These are phyloP conservation scores for Daldinia concentrica DNA, from an alignment of 495 filamentous ascomycete genomes.

Conservation along the genomic window DNA sequence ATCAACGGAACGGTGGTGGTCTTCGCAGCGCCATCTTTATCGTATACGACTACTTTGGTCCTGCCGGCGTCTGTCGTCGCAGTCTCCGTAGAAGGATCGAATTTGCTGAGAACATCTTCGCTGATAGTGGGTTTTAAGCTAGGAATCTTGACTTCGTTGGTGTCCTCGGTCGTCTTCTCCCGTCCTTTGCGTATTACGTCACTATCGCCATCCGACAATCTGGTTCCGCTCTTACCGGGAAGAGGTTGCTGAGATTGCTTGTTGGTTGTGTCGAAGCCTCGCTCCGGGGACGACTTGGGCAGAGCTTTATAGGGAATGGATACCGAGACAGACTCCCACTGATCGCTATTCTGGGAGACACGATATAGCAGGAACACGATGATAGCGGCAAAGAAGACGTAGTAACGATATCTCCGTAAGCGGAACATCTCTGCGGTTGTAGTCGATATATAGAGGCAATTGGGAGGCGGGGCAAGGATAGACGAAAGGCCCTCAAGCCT, in stretches of 20 bases:
- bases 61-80: slow-evolving; percentile 32
- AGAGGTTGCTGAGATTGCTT: slow-evolving; percentile 17
- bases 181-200: slow-evolving; percentile 24
- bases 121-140: slow-evolving; percentile 47
- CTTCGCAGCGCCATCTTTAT: slow-evolving; percentile 53
- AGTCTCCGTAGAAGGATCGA: slow-evolving; percentile 25
- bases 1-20: slow-evolving; percentile 45
- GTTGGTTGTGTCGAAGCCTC: slow-evolving; percentile 23
- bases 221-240: slow-evolving; percentile 12
- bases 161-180: slow-evolving; percentile 31
- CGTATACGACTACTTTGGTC: slow-evolving; percentile 50
- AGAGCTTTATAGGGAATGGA: slow-evolving; percentile 38
- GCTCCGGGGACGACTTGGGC: slow-evolving; percentile 39
- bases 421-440: slow-evolving; percentile 69
- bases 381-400: slow-evolving; percentile 74
- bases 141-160: slow-evolving; percentile 47
- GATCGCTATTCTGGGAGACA: slow-evolving; percentile 60
- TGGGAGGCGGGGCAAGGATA: slow-evolving; percentile 27
- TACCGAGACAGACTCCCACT: slow-evolving; percentile 54
- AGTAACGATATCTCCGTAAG: slow-evolving; percentile 78
- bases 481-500: slow-evolving; percentile 6
- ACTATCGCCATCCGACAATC: slow-evolving; percentile 22
- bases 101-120: slow-evolving; percentile 29
- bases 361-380: slow-evolving; percentile 72
- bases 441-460: slow-evolving; percentile 2